Evolutionary conservation across 1,284 basidiomycete genomes (phyloP), one percentile per base, ranked within the genome.

Genomic region (Cutaneotrichosporon mucoides): DNA sequence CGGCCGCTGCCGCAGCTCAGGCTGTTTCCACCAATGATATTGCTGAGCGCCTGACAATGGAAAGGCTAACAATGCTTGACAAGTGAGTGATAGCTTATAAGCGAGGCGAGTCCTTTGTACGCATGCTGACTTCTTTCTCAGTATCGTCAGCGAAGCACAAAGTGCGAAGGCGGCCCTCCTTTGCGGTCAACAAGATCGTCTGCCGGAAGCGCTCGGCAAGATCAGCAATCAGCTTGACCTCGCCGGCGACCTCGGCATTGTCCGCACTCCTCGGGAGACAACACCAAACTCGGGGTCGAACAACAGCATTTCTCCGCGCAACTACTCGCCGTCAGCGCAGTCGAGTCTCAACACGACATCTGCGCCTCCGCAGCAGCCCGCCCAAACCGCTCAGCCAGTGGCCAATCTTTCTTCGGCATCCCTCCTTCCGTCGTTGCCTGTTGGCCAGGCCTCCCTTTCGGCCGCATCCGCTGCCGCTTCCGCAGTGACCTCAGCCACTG

Each of bases 151-250:
- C 55, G 67, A 70, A 13, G 73, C 73, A 0, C 70, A 74, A 48
- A 68, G 56, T 15, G 73, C 73, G 3, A 72, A 69, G 43, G 66
- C 68, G 24, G 75, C 73, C 9, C 46, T 76, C 13, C 56, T 76
- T 4, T 64, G 69, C 6, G 75, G 75, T 4, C 60, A 72, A 48
- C 67, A 73, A 34, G 65, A 68, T 16, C 66, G 67, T 33, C 65
- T 72, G 0, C 73, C 71, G 3, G 66, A 69, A 10, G 73, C 68
- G 36, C 64, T 76, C 1, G 69, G 70, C 16, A 64, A 72, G 36
- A 60, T 76, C 57, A 72, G 68, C 46, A 68, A 64, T 43, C 73
- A 76, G 45, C 69, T 76, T 4, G 75, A 76, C 16, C 62, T 68
- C 24, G 73, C 72, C 10, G 68, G 64, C 50, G 73, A 76, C 54